Evolutionary conservation across 208 protist genomes (phyloP), one percentile per base, ranked within the genome.

Genomic region (Trypanosoma mega): DNA sequence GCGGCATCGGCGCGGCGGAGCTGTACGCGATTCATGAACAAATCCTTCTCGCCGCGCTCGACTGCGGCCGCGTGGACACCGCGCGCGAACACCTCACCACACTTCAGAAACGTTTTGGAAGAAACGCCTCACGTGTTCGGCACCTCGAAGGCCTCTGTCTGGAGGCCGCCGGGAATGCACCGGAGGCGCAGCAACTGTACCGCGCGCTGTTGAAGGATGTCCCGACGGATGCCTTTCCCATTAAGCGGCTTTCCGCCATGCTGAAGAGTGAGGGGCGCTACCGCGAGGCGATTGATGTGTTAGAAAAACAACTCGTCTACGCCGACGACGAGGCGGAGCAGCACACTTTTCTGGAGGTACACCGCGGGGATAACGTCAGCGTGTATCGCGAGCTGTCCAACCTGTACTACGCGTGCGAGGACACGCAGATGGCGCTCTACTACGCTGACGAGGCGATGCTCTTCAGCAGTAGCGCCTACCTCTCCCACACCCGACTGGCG

Each of bases 1-100:
- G 74, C 37, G 78, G 82, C 24, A 67, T 92, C 21, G 55, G 50
- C 44, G 37, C 64, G 5, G 55, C 31, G 18, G 82, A 94, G 66
- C 59, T 86, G 46, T 87, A 80, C 50, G 68, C 76, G 3, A 71
- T 90, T 18, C 89, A 92, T 48, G 87, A 94, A 72, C 78, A 87
- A 67, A 73, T 85, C 31, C 72, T 94, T 21, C 76, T 94, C 30
- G 76, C 83, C n/a, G 79, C 84, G 6, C 73, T 94, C 5, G 84
- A 91, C 53, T 87, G 78, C 51, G 87, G 87, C 33, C 63, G 70
- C 23, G 56, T 85, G 18, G 77, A 84, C 23, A 82, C 73, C 9
- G 84, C 83, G 0, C 46, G 57, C 12, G 72, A 81, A 53, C 88
- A 90, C 51, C 71, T 92, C 18, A 66, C 78, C 41, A 37, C 87